Percentiles rank a stretch among this genome's conserved stretches.
Evolutionary conservation across 306 rosid genomes (phyloP).

Genomic region (Dalbergia cochinchinensis): DNA sequence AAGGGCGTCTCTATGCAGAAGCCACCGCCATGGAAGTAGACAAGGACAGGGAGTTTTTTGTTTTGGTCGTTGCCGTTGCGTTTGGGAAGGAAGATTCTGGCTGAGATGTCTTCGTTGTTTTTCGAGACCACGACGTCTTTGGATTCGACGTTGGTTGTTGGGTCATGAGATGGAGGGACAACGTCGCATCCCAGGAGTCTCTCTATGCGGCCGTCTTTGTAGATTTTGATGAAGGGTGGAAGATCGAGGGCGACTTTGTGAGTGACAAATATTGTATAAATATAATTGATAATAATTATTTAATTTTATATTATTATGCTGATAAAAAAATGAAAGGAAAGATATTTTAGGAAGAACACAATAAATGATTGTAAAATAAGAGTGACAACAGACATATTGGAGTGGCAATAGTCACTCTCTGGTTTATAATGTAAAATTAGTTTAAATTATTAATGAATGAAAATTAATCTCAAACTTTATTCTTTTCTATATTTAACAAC

Average conservation of each 20-base stretch:
- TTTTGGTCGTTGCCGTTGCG: not conserved
- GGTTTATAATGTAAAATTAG: too few species aligned
- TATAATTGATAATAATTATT: too few species aligned
- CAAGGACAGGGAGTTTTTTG: constrained; percentile 66
- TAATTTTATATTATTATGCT: too few species aligned
- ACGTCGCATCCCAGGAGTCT: constrained; percentile 51
- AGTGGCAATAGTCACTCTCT: too few species aligned
- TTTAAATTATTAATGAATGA: too few species aligned
- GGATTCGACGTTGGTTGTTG: constrained; percentile 59
- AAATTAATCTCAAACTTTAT: too few species aligned
- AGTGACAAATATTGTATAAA: too few species aligned
- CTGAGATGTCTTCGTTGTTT: constrained; percentile 55
- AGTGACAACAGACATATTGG: too few species aligned
- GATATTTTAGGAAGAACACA: too few species aligned
- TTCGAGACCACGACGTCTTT: constrained; percentile 65
- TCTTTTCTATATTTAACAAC: too few species aligned
- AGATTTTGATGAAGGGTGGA: constrained; percentile 56
- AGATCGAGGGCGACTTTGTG: constrained; percentile 49
- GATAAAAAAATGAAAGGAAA: too few species aligned
- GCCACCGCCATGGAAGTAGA: constrained; percentile 80
- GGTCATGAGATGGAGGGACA: constrained; percentile 50
- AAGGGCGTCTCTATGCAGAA: constrained; percentile 62
- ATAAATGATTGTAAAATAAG: too few species aligned
- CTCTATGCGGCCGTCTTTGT: constrained; percentile 63
- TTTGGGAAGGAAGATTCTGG: constrained; percentile 65